Percentiles rank a stretch among this genome's conserved stretches.
Evolutionary conservation across 2,329 filamentous ascomycete species (phyloP).

Genomic region (Hypoxylon sp.): DNA sequence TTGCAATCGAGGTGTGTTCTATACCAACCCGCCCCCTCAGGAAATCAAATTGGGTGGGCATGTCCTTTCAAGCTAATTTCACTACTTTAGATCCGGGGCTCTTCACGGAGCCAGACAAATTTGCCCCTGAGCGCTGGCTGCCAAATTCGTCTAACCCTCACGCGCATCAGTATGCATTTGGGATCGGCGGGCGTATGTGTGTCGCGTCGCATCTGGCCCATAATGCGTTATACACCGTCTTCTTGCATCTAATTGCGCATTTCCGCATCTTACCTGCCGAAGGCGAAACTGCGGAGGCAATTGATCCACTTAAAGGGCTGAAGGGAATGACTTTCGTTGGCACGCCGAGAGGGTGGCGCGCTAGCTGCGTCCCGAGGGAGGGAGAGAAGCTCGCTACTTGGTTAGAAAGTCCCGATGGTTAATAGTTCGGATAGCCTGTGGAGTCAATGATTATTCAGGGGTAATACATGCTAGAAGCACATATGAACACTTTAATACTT

Average conservation of each 20-base stretch:
- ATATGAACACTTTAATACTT: neutral
- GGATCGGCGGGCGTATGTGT: constrained; percentile 69
- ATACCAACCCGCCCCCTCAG: no score
- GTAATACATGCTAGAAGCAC: neutral
- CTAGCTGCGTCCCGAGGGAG: constrained; percentile 33
- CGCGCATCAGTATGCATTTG: constrained; percentile 67
- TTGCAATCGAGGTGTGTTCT: constrained; percentile 48
- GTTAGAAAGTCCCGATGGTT: constrained; percentile 32
- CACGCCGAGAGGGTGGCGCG: constrained; percentile 37
- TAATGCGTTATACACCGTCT: constrained; percentile 67
- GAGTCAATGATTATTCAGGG: neutral
- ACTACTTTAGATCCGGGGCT: constrained; percentile 65
- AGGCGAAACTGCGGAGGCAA: constrained; percentile 34
- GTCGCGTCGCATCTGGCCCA: constrained; percentile 67
- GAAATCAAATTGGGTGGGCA: neutral
- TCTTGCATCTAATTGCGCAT: constrained; percentile 64
- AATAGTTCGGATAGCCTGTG: neutral
- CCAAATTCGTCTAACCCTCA: constrained; percentile 47
- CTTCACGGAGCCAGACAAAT: constrained; percentile 75
- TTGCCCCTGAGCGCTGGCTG: constrained; percentile 64
- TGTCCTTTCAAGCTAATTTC: neutral
- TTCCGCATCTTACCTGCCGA: constrained; percentile 61
- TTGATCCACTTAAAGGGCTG: constrained; percentile 34
- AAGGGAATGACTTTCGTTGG: constrained; percentile 30
- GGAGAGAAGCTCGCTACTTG: constrained; percentile 35